Evolutionary conservation across 1,284 basidiomycete genomes (phyloP), one percentile per base, ranked within the genome.

Genomic region (Cryptococcus maquisensis): DNA sequence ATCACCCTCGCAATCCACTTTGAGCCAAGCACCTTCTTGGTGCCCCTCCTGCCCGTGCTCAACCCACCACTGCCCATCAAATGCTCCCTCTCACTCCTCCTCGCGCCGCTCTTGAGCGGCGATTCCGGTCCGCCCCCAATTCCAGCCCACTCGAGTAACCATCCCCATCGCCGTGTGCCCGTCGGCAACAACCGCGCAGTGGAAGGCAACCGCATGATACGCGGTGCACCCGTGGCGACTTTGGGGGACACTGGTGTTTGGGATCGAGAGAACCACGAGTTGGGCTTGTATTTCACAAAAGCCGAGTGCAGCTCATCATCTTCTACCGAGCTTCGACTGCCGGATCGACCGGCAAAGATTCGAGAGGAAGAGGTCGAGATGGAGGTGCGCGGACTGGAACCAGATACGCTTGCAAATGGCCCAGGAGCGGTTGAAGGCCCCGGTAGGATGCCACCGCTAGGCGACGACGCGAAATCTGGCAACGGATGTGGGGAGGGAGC

Each of bases 341-440:
- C 60, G 20, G 62, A 65, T 36, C 59, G 55, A 18, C 56, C 55
- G 20, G 42, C 58, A 13, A 59, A 56, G 18, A 51, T 52, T 4
- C 62, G 62, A 8, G 64, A 65, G 16, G 56, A 54, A 10, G 66
- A 61, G 16, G 62, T 67, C 9, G 67, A 67, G 21, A 62, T 63
- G 15, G 62, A 64, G 4, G 65, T 65, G 18, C 65, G 52, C 15
- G 63, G 66, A 39, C 52, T 61, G 13, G 59, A 58, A 12, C 59
- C 49, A 24, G 57, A 55, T n/a, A 32, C 28, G 28, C 28, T 32
- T 6, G 28, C 10, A 32, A 32, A 32, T 10, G 28, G 28, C 28
- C 47, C 50, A 18, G 48, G 37, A 8, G 42, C 42, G 21, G 49
- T 32, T 4, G 56, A 32, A 21, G 56, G 56, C 15, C 54, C 49